A percentile compares a stretch with the other conserved stretches of the same genome.
Conservation (phyloP, 75 land plant species). For the Pinus taeda region DNA sequence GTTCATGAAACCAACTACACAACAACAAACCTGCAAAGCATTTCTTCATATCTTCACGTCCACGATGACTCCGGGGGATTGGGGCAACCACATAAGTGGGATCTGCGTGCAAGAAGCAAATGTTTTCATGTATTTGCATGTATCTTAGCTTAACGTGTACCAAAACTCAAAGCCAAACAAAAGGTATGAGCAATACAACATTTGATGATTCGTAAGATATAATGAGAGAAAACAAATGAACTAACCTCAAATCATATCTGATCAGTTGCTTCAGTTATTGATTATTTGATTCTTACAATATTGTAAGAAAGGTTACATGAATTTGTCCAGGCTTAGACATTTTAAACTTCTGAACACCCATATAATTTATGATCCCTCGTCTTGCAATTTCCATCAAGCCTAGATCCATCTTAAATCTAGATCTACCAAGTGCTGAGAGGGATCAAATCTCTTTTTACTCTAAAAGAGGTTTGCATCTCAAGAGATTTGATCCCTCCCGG, state of each 20-base stretch:
- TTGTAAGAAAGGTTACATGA: not conserved
- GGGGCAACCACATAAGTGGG: slow-evolving; percentile 93
- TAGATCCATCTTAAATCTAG: too few relatives aligned
- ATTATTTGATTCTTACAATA: not conserved
- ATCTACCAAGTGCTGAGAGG: too few relatives aligned
- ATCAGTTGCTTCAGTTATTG: not conserved
- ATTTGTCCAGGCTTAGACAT: not conserved
- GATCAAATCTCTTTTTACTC: too few relatives aligned
- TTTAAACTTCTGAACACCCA: not conserved
- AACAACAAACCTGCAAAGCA: slow-evolving; percentile 77
- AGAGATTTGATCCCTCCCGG: too few relatives aligned
- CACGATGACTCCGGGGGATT: slow-evolving; percentile 36
- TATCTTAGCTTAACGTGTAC: not conserved
- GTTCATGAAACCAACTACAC: not conserved
- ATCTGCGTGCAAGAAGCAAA: slow-evolving; percentile 41
- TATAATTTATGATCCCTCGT: not conserved
- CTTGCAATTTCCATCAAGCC: too few relatives aligned
- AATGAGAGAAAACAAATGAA: not conserved
- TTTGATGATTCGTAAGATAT: not conserved
- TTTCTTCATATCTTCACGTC: slow-evolving; percentile 67
- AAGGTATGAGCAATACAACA: not conserved
- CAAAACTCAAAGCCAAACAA: not conserved
- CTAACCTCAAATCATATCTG: not conserved
- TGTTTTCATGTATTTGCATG: not conserved
- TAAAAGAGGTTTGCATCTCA: too few relatives aligned